Evolutionary conservation across 768 basidiomycete genomes (phyloP).

Genomic region (Lactifluus pinguis): DNA sequence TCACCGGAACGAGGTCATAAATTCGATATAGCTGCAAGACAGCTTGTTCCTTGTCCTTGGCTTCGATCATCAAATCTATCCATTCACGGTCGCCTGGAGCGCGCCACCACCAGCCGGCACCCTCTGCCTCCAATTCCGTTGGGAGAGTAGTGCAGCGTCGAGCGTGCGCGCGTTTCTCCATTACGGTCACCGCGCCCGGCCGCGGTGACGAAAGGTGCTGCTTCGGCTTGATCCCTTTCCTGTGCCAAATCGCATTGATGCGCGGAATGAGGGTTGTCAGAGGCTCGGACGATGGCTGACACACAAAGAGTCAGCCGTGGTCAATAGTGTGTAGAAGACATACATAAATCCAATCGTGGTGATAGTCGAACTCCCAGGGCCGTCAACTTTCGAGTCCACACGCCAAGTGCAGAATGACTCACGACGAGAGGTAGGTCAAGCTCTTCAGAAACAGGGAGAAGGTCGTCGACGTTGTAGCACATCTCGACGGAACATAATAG

Average conservation of each 20-base stretch:
- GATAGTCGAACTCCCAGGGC: conserved; percentile 45
- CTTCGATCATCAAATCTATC: conserved; percentile 85
- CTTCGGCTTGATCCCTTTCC: conserved; percentile 77
- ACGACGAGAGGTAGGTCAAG: conserved; percentile 45
- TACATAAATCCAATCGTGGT: conserved; percentile 63
- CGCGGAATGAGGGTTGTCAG: conserved; percentile 61
- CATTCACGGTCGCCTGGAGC: not conserved
- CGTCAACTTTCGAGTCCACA: not conserved
- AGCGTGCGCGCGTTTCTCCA: conserved; percentile 83
- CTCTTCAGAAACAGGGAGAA: conserved; percentile 81
- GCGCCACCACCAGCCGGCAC: conserved; percentile 18
- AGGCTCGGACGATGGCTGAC: conserved; percentile 33
- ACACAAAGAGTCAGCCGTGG: not conserved
- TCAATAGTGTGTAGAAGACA: conserved; percentile 29
- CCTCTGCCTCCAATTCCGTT: conserved; percentile 49
- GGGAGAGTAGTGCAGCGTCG: conserved; percentile 69
- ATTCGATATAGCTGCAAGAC: conserved; percentile 78
- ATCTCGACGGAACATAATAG: conserved; percentile 29
- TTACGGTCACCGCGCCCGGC: conserved; percentile 71
- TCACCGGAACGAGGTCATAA: conserved; percentile 61
- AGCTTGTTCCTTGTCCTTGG: conserved; percentile 90
- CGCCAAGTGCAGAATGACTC: conserved; percentile 51
- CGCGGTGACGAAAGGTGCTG: conserved; percentile 90
- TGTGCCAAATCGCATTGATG: conserved; percentile 64
- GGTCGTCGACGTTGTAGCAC: conserved; percentile 84